A percentile compares a stretch with the other conserved stretches of the same genome.
These are phyloP conservation scores for Plantago ovata DNA, from an alignment of 257 asterid genomes.

Conservation along the genomic window DNA sequence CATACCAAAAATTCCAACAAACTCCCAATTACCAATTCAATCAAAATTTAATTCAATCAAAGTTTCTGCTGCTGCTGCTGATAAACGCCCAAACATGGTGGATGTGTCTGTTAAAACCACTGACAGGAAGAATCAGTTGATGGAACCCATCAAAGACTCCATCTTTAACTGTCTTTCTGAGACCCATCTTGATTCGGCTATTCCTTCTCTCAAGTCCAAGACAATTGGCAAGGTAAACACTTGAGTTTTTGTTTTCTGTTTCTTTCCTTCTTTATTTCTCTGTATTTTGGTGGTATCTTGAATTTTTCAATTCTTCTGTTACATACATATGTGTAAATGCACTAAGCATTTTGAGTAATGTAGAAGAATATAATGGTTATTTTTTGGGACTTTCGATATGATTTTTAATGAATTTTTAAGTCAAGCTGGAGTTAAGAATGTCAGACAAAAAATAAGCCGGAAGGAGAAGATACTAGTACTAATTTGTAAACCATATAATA, in stretches of 20 bases:
- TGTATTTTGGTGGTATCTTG: neutral
- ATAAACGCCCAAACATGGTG: conserved; percentile 21
- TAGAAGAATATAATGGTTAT: too few species aligned
- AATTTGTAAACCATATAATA: too few species aligned
- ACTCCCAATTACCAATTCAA: conserved; percentile 17
- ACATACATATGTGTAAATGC: too few species aligned
- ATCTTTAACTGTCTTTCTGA: conserved; percentile 68
- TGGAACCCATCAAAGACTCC: conserved; percentile 48
- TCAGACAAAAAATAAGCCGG: too few species aligned
- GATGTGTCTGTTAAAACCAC: conserved; percentile 25
- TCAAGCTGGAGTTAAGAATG: too few species aligned
- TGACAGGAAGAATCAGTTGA: conserved; percentile 50
- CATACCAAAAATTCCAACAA: conserved; percentile 19
- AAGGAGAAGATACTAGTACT: too few species aligned
- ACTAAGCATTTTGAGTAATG: too few species aligned
- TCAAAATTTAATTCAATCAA: conserved; percentile 31
- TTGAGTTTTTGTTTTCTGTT: neutral
- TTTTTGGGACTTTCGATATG: too few species aligned
- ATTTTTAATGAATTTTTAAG: too few species aligned
- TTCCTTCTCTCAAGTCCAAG: conserved; percentile 70
- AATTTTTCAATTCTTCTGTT: neutral
- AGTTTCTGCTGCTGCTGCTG: conserved; percentile 45
- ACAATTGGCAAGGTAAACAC: conserved; percentile 82
- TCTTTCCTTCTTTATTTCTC: neutral
- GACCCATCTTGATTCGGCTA: conserved; percentile 65